Evolutionary conservation across 2,329 filamentous ascomycete genomes (phyloP), one percentile per base, ranked within the genome.

Genomic region (Pseudogymnoascus sp.): DNA sequence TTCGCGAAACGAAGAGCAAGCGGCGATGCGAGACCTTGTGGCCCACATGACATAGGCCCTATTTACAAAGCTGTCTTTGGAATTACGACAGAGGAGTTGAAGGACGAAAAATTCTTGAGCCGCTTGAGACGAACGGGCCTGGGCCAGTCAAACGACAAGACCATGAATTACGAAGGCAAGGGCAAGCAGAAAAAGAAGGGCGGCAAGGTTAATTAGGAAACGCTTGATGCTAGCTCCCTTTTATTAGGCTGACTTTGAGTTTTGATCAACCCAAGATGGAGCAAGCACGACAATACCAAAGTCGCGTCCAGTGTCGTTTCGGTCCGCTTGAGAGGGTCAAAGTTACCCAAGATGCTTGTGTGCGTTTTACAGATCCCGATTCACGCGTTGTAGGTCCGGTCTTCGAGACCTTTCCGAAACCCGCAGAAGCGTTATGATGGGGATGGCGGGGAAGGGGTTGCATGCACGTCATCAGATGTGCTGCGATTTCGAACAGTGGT

Each of bases 1-100:
- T 67, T 70, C 23, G 67, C 68, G 2, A 70, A 71, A 63, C 66
- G 70, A 14, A 67, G 64, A 63, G 70, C 70, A 18, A 72, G 70
- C 63, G 70, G 69, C 12, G 72, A 73, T 63, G 63, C 65, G 10
- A 59, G 70, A 60, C 70, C 70, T 8, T 71, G 67, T 56, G 70
- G 70, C 38, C 68, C 70, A 7, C 71, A 72, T 65, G 70, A 70
- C 56, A 68, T 72, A 64, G 68, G 6, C n/a, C 59, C 66, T 21
- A 62, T 67, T 42, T 67, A 66, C 62, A 16, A 40, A 40, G 62
- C 50, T 28, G 67, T 70, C 5, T 68, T 69, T 63, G 62, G 64
- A 5, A 63, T 70, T 62, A 31, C 31, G 14, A 65, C 64, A 28
- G 65, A 64, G 18, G 66, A 66, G 12, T 62, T 68, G 47, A 64